Percentiles rank a stretch among this genome's conserved stretches.
These are phyloP conservation scores for Cordyceps javanica DNA, from an alignment of 2,329 filamentous ascomycete species.

Conservation along the genomic window DNA sequence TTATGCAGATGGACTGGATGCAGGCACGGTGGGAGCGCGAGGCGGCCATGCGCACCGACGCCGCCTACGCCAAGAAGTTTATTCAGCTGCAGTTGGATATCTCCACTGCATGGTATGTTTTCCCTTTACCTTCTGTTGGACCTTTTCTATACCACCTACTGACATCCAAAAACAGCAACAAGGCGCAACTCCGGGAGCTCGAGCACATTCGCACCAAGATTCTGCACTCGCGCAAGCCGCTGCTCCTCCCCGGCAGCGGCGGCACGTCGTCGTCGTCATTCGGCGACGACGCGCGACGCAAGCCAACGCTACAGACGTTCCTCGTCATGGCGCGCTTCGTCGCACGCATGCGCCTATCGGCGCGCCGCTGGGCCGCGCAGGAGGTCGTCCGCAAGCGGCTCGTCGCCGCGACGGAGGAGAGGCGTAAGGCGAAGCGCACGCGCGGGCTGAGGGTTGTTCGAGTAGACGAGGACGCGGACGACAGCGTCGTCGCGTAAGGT, in stretches of 20 bases:
- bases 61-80: slow-evolving; percentile 82
- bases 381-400: slow-evolving; percentile 44
- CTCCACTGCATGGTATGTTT: slow-evolving; percentile 81
- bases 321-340: slow-evolving; percentile 46
- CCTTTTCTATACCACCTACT: slow-evolving; percentile 12
- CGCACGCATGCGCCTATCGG: slow-evolving; percentile 43
- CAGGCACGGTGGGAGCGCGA: slow-evolving; percentile 76
- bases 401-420: slow-evolving; percentile 42
- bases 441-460: slow-evolving; percentile 35
- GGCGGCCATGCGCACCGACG: slow-evolving; percentile 69
- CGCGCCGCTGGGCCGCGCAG: slow-evolving; percentile 44
- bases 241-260: slow-evolving; percentile 20
- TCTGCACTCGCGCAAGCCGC: slow-evolving; percentile 31
- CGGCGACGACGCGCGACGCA: slow-evolving; percentile 14
- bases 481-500: background rate
- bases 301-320: slow-evolving; percentile 36
- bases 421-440: slow-evolving; percentile 38
- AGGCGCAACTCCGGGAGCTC: slow-evolving; percentile 81
- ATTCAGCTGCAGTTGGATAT: slow-evolving; percentile 74
- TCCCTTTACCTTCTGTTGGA: background rate
- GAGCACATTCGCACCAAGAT: slow-evolving; percentile 61
- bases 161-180: slow-evolving; percentile 62
- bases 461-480: slow-evolving; percentile 24
- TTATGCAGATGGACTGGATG: slow-evolving; percentile 87
- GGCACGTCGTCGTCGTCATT: slow-evolving; percentile 13